A percentile compares a stretch with the other conserved stretches of the same genome.
Conservation (phyloP, 352 stramenopile genomes). For the Globisporangium ultimum region DNA sequence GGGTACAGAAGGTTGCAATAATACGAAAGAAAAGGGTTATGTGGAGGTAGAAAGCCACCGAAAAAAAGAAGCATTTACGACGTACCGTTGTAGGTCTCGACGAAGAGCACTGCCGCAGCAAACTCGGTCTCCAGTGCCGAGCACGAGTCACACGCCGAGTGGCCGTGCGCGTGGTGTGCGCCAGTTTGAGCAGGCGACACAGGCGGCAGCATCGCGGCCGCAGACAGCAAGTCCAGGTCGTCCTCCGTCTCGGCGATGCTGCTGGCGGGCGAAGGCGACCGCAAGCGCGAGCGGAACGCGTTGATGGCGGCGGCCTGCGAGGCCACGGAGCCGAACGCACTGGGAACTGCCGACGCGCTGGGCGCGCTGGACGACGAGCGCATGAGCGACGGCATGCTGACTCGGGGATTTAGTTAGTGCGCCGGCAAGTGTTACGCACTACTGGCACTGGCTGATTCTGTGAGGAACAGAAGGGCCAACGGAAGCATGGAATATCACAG, state of each 20-base stretch:
- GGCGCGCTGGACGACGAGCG: constrained; percentile 16
- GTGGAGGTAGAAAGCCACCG: neutral
- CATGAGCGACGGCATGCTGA: constrained; percentile 35
- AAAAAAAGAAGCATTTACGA: neutral
- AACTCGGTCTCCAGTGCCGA: constrained; percentile 71
- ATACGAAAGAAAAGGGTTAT: too few species aligned
- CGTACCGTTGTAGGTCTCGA: constrained; percentile 70
- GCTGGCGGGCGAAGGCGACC: constrained; percentile 24
- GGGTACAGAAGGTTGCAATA: neutral
- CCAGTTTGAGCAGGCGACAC: constrained; percentile 19
- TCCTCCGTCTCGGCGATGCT: constrained; percentile 36
- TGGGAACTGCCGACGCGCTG: constrained; percentile 17
- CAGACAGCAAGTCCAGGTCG: constrained; percentile 23
- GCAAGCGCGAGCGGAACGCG: constrained; percentile 35
- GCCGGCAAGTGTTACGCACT: too few species aligned
- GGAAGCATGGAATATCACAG: neutral
- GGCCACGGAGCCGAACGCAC: constrained; percentile 32
- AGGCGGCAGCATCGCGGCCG: constrained; percentile 27
- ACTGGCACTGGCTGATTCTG: too few species aligned
- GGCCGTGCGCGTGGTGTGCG: constrained; percentile 18
- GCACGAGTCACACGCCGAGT: constrained; percentile 40
- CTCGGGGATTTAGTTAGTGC: too few species aligned
- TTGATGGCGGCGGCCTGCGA: constrained; percentile 43
- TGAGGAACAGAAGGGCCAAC: too few species aligned
- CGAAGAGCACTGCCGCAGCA: constrained; percentile 65